These are phyloP conservation scores for Cercophora samala DNA, from an alignment of 495 filamentous ascomycete genomes.

Conservation along the genomic window DNA sequence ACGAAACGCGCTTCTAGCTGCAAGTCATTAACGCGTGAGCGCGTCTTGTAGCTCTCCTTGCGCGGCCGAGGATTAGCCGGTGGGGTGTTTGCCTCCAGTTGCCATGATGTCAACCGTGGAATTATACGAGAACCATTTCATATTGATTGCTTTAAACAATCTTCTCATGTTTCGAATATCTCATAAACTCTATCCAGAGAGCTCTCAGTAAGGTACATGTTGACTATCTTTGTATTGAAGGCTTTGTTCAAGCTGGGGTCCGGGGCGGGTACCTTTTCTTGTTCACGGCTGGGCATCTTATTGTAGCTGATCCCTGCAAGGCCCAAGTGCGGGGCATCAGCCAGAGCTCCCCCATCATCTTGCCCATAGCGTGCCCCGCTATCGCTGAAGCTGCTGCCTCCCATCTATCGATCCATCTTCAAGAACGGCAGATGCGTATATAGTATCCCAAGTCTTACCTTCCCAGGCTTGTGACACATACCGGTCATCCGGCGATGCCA, in stretches of 20 bases:
- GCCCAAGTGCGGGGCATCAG: conserved; percentile 21
- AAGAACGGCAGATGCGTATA: background rate
- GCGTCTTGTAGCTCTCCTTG: background rate
- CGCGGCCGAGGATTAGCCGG: conserved; percentile 23
- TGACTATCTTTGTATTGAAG: no score
- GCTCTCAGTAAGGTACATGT: no score
- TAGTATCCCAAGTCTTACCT: background rate
- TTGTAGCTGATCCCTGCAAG: background rate
- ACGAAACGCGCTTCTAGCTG: conserved; percentile 22
- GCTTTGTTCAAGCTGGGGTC: no score
- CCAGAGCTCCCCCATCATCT: conserved; percentile 14
- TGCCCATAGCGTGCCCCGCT: conserved; percentile 16
- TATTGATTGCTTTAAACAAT: no score
- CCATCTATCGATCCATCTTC: background rate
- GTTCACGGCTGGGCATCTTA: conserved; percentile 8
- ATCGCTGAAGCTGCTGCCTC: conserved; percentile 14
- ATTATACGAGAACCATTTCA: no score
- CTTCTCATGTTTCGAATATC: no score
- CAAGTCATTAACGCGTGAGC: conserved; percentile 24
- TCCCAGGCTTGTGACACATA: conserved; percentile 8
- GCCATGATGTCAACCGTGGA: no score
- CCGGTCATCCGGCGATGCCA: conserved; percentile 12
- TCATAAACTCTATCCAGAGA: no score
- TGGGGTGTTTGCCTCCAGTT: background rate
- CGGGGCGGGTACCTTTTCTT: no score